Evolutionary conservation across 768 basidiomycete species (phyloP).

Genomic region (Myochromella boudieri): DNA sequence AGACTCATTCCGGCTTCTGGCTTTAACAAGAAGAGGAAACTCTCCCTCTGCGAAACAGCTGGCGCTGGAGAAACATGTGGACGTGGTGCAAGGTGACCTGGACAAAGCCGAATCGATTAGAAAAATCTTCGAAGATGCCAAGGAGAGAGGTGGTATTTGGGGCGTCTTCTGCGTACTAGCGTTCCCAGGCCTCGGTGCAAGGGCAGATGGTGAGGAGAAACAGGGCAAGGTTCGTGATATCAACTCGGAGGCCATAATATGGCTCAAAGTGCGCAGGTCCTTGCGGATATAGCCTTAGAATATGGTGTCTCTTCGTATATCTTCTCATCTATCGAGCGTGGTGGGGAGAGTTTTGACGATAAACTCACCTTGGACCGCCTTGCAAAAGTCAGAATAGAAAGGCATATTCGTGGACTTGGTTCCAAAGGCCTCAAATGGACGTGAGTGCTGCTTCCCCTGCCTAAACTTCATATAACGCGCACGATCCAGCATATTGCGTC

Average conservation of each 20-base stretch:
- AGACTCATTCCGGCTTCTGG: constrained; percentile 31
- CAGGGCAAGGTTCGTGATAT: constrained; percentile 37
- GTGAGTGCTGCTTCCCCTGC: constrained; percentile 21
- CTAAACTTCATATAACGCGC: background rate
- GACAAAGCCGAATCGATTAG: constrained; percentile 27
- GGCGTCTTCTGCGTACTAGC: constrained; percentile 39
- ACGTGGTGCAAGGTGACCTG: constrained; percentile 34
- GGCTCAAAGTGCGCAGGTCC: constrained; percentile 19
- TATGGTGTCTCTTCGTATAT: constrained; percentile 32
- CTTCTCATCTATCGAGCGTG: constrained; percentile 39
- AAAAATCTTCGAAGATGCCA: constrained; percentile 34
- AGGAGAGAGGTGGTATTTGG: constrained; percentile 29
- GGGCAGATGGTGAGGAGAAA: constrained; percentile 35
- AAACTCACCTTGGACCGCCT: constrained; percentile 21
- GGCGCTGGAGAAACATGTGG: constrained; percentile 23
- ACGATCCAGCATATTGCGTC: constrained; percentile 33
- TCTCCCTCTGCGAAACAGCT: constrained; percentile 27
- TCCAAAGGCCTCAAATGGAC: constrained; percentile 34
- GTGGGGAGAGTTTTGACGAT: constrained; percentile 34
- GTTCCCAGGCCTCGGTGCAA: constrained; percentile 40
- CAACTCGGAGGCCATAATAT: background rate
- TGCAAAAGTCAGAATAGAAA: constrained; percentile 38
- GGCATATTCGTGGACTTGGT: constrained; percentile 30
- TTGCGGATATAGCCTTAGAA: constrained; percentile 37
- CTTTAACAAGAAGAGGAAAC: constrained; percentile 32